A percentile compares a stretch with the other conserved stretches of the same genome.
phyloP scores from a whole-genome alignment of 805 yeast genomes.

The Yamadazyma tumulicola region DNA sequence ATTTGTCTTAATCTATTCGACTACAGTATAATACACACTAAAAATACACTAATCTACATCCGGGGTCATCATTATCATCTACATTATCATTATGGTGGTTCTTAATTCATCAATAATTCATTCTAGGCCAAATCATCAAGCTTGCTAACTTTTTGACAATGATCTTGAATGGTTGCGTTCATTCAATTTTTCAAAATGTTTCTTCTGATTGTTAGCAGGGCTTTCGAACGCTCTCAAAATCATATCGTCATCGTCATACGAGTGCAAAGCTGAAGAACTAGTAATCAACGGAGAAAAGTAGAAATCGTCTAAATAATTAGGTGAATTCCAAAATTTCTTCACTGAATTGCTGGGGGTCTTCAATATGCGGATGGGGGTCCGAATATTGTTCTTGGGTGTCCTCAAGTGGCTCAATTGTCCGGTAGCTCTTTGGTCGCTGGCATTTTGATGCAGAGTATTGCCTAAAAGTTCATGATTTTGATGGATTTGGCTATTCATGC shows the following conservation, averaged over 20 bases:
- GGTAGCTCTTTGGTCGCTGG: constrained; percentile 3
- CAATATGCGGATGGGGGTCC: constrained; percentile 34
- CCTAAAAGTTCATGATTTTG: no score
- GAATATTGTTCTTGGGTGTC: constrained; percentile 32
- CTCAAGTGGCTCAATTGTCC: constrained; percentile 15
- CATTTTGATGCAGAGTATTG: background rate
- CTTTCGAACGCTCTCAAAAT: constrained; percentile 37
- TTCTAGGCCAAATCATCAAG: no score
- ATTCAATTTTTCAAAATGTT: constrained; percentile 6
- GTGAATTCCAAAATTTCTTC: constrained; percentile 61
- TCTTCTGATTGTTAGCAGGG: constrained; percentile 12
- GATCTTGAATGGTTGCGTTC: constrained; percentile 7
- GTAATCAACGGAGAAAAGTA: constrained; percentile 44
- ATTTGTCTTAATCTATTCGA: background rate
- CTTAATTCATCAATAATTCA: no score
- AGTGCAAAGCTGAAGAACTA: constrained; percentile 21
- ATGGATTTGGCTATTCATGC: background rate
- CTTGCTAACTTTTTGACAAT: background rate
- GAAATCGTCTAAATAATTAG: constrained; percentile 64
- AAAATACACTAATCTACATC: constrained; percentile 8
- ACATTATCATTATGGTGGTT: constrained; percentile 1
- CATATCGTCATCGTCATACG: constrained; percentile 47
- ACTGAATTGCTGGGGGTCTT: constrained; percentile 43
- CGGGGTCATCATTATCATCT: background rate
- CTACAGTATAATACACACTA: constrained; percentile 4